phyloP scores from a whole-genome alignment of 352 stramenopile species.

The Halophytophthora polymorphica region DNA sequence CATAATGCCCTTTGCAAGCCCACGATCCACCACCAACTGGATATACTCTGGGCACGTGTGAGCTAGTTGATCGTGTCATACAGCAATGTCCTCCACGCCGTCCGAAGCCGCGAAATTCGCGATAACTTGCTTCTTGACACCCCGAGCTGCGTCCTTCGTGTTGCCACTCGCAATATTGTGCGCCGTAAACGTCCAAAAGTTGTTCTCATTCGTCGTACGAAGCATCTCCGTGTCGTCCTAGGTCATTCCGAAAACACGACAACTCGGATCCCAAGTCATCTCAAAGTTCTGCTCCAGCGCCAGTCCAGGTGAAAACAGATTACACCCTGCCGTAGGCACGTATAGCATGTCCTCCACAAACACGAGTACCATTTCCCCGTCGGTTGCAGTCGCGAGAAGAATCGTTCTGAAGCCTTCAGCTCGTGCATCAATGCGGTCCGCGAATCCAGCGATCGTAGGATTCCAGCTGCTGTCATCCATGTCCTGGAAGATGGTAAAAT shows the following conservation, averaged over 20 bases:
- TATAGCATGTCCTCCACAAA: conserved; percentile 9
- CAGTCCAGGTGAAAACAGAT: conserved; percentile 12
- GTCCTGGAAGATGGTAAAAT: conserved; percentile 8
- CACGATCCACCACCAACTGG: conserved; percentile 10
- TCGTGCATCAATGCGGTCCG: conserved; percentile 2
- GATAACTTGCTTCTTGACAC: conserved; percentile 6
- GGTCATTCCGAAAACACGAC: conserved; percentile 5
- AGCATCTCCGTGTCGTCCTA: conserved; percentile 10
- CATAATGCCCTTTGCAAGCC: conserved; percentile 15
- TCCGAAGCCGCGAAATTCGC: conserved; percentile 10
- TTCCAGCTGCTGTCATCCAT: conserved; percentile 18
- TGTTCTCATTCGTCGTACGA: background rate
- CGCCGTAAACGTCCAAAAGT: conserved; percentile 9
- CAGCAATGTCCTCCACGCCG: conserved; percentile 4
- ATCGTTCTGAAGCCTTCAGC: conserved; percentile 15
- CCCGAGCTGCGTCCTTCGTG: background rate
- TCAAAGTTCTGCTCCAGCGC: background rate
- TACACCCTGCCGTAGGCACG: conserved; percentile 11
- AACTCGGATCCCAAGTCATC: conserved; percentile 9
- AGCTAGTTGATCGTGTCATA: conserved; percentile 7
- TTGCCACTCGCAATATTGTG: background rate
- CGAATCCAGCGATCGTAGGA: conserved; percentile 5
- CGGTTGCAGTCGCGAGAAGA: conserved; percentile 3
- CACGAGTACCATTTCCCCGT: conserved; percentile 14
- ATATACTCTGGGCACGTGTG: conserved; percentile 12